These are phyloP conservation scores for Russula ochroleuca DNA, from an alignment of 768 basidiomycete genomes.

Conservation along the genomic window DNA sequence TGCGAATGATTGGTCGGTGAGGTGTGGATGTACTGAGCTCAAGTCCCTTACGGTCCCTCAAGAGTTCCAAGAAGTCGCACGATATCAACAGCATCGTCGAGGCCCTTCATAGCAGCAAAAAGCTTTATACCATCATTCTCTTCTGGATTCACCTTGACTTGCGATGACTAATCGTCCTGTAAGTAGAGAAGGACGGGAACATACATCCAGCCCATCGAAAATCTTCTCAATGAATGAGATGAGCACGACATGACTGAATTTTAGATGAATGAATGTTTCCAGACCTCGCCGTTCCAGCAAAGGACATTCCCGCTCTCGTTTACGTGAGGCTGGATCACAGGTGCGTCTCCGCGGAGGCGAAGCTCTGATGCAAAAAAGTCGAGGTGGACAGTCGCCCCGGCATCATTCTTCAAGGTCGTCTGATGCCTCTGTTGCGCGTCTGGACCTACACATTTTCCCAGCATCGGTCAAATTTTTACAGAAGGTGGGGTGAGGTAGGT, in stretches of 20 bases:
- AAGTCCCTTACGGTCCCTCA: conserved; percentile 73
- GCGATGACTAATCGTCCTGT: background rate
- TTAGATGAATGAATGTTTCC: conserved; percentile 19
- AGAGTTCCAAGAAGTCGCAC: conserved; percentile 50
- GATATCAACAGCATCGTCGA: conserved; percentile 40
- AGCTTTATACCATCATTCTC: conserved; percentile 74
- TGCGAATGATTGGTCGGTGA: conserved; percentile 32
- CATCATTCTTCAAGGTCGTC: conserved; percentile 24
- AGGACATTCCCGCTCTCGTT: conserved; percentile 51
- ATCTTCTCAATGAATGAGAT: conserved; percentile 39
- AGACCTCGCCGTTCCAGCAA: conserved; percentile 86
- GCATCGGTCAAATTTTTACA: background rate
- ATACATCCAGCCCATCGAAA: conserved; percentile 76
- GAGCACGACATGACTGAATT: background rate
- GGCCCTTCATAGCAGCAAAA: conserved; percentile 35
- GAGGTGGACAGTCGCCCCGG: conserved; percentile 31
- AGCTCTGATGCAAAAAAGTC: conserved; percentile 74
- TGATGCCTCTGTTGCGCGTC: conserved; percentile 48
- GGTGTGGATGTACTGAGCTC: background rate
- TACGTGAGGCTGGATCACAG: conserved; percentile 64
- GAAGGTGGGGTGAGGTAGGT: background rate
- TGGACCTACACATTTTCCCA: conserved; percentile 47
- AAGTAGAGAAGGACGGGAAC: conserved; percentile 22
- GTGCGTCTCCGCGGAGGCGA: conserved; percentile 55
- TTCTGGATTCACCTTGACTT: conserved; percentile 45